Base-by-base conservation (phyloP, 495 filamentous ascomycete species). In the Entonaema liquescens region DNA sequence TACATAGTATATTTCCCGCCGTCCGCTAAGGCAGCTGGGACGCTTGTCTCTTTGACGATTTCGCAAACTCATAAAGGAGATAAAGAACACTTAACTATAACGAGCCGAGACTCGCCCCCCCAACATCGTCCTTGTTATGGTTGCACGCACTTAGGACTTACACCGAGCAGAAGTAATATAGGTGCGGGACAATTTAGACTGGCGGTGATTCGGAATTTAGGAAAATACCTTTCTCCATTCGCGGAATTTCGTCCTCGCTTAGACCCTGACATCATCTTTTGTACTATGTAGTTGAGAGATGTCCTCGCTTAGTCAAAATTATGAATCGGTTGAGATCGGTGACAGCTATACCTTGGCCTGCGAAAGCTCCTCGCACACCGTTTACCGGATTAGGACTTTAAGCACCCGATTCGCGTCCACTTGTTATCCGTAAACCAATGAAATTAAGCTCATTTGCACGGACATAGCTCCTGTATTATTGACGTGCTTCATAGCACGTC, bases 121-220 rank as follows among this genome's bases (percentile, higher is more conserved):
- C 47, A 29, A 55, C 17, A 17, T 67, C 47, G 55, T 26, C 25
- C 15, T 47, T 23, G 28, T 35, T n/a, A 26, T 6, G 19, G 23
- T 53, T 29, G 49, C n/a, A 53, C 26, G 33, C 11, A 38, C 31
- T 26, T 52, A 19, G 13, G 11, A 57, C 31, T 1, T 35, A 65
- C 55, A 59, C 60, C 61, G 54, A 60, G 44, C 31, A 40, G 47
- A 19, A 55, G 11, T 1, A 11, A 17, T 58, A 62, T 40, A 58
- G 62, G 59, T 49, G 52, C 54, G 42, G 21, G 40, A n/a, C n/a
- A 33, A 63, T 44, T n/a, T 63, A 62, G 63, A 59, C 55, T 33
- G 59, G 62, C 47, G 11, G 50, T 28, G 12, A 61, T 35, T 35
- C 70, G 70, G 70, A 68, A 49, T 65, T 72, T 65, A 73, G 65